These are phyloP conservation scores for Moelleriella libera DNA, from an alignment of 2,329 filamentous ascomycete species.

Conservation along the genomic window DNA sequence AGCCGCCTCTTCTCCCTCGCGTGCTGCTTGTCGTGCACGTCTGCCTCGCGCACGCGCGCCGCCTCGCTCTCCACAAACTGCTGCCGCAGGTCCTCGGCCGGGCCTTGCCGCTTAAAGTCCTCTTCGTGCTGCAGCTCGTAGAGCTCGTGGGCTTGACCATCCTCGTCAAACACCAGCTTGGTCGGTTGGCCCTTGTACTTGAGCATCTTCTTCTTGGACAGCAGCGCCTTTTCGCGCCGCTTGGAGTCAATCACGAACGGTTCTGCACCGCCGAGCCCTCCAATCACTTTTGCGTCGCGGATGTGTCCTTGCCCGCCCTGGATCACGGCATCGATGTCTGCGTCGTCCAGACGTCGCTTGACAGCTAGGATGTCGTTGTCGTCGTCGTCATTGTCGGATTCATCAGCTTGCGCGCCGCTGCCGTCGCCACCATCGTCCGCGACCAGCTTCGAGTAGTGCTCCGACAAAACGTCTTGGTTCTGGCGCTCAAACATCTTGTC, in stretches of 20 bases:
- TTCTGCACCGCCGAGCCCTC: constrained; percentile 54
- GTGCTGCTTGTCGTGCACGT: constrained; percentile 69
- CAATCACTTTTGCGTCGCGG: constrained; percentile 42
- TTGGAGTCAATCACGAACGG: constrained; percentile 84
- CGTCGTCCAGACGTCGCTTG: constrained; percentile 70
- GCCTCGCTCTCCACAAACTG: constrained; percentile 68
- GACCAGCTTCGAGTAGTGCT: constrained; percentile 83
- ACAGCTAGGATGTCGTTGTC: constrained; percentile 69
- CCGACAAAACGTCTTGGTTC: constrained; percentile 91
- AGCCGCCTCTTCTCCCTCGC: constrained; percentile 66
- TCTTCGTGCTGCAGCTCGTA: constrained; percentile 84
- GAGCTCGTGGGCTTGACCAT: constrained; percentile 69
- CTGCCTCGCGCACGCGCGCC: constrained; percentile 56
- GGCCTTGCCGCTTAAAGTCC: constrained; percentile 61
- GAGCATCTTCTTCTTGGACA: constrained; percentile 85
- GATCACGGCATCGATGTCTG: constrained; percentile 40
- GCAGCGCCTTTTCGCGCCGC: constrained; percentile 85
- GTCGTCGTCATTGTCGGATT: constrained; percentile 15
- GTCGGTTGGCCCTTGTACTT: constrained; percentile 79
- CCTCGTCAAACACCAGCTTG: constrained; percentile 84
- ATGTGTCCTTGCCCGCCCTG: constrained; percentile 24
- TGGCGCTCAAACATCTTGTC: constrained; percentile 96
- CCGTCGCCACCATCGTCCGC: constrained; percentile 40
- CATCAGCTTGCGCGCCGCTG: constrained; percentile 24
- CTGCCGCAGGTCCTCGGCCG: constrained; percentile 60